phyloP scores from a whole-genome alignment of 176 grass and related monocot species.

The Oryza coarctata region DNA sequence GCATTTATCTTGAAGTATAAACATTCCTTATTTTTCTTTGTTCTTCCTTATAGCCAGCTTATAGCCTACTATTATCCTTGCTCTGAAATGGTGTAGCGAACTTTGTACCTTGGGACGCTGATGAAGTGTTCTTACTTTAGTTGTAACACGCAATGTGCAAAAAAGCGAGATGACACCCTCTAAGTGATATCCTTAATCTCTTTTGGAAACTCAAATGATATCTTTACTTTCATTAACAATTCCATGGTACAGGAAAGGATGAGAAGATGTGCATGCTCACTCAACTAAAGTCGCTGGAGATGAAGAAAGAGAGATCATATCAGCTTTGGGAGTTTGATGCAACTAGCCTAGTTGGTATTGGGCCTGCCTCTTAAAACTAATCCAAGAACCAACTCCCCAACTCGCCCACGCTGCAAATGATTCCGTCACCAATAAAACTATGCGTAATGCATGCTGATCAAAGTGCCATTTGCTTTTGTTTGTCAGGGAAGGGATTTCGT shows the following conservation, averaged over 20 bases:
- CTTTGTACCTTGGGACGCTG: neutral
- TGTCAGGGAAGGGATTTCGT: neutral
- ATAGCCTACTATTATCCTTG: too few relatives aligned
- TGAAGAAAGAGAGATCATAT: conserved; percentile 13
- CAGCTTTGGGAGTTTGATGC: conserved; percentile 31
- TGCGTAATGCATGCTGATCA: conserved; percentile 18
- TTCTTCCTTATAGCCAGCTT: too few relatives aligned
- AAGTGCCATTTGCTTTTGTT: conserved; percentile 39
- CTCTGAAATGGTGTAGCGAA: too few relatives aligned
- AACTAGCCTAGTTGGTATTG: conserved; percentile 51
- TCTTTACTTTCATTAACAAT: conserved; percentile 13
- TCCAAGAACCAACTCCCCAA: conserved; percentile 43
- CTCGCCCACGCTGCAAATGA: conserved; percentile 35
- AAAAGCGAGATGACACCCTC: neutral
- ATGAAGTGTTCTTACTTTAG: neutral
- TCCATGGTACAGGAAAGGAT: conserved; percentile 29
- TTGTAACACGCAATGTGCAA: neutral
- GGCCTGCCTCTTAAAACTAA: conserved; percentile 38
- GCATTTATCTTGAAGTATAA: too few relatives aligned
- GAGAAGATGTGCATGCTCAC: conserved; percentile 35
- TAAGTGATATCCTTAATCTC: conserved; percentile 36
- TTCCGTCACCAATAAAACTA: conserved; percentile 33
- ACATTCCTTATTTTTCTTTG: too few relatives aligned
- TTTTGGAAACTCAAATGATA: conserved; percentile 6
- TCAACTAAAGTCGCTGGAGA: conserved; percentile 41